These are phyloP conservation scores for Dioscorea alata DNA, from an alignment of 106 monocot species.

Conservation along the genomic window DNA sequence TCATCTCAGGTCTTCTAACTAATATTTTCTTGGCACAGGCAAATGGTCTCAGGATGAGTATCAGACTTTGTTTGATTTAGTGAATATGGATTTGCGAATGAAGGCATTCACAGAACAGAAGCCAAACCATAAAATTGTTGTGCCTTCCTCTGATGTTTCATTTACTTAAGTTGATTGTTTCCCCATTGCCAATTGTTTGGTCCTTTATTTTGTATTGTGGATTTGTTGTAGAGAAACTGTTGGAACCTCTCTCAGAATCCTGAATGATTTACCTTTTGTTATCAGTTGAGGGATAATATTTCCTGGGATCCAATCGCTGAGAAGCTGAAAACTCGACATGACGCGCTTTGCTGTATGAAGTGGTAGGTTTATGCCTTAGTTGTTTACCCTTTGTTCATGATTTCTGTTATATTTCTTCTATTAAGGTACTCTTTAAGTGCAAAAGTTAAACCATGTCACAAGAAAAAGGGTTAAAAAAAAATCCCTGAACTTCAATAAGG, in stretches of 20 bases:
- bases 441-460: background rate
- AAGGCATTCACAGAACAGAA: constrained; percentile 41
- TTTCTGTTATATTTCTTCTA: background rate
- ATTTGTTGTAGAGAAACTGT: background rate
- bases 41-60: constrained; percentile 59
- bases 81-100: constrained; percentile 56
- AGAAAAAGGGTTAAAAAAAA: background rate
- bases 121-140: constrained; percentile 31
- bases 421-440: background rate
- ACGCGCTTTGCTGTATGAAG: constrained; percentile 36
- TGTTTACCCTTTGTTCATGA: background rate
- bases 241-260: background rate
- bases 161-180: background rate
- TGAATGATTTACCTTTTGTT: constrained; percentile 6
- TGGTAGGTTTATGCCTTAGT: constrained; percentile 39
- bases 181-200: background rate
- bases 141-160: background rate
- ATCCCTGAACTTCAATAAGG: too few relatives aligned
- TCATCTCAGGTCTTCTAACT: background rate
- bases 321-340: constrained; percentile 48
- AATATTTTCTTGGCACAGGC: constrained; percentile 17
- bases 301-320: constrained; percentile 80
- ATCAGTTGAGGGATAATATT: constrained; percentile 73
- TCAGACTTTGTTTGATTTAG: constrained; percentile 63
- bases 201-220: background rate